Conservation (phyloP, 495 filamentous ascomycete species). For the Acidiella bohemica region DNA sequence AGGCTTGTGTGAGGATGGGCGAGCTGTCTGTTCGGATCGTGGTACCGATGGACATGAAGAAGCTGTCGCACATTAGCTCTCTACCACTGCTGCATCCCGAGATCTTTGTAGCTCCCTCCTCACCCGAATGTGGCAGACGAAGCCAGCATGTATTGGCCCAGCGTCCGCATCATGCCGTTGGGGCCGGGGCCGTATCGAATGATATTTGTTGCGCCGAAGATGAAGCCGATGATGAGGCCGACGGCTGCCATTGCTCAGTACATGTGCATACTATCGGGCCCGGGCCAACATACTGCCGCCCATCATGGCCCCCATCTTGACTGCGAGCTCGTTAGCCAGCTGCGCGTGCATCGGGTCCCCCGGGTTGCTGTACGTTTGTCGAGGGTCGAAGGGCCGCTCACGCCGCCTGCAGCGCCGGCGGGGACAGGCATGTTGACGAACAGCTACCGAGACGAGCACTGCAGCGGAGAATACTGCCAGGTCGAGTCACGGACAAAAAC, state of each 20-base stretch:
- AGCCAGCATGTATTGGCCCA: slow-evolving; percentile 96
- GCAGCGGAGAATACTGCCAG: no score
- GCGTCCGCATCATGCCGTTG: slow-evolving; percentile 80
- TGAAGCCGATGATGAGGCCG: slow-evolving; percentile 91
- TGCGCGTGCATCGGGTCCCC: background rate
- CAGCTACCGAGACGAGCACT: background rate
- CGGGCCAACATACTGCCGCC: slow-evolving; percentile 63
- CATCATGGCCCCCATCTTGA: slow-evolving; percentile 98
- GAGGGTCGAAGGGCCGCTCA: slow-evolving; percentile 61
- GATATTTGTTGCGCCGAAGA: slow-evolving; percentile 88
- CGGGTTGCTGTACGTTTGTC: slow-evolving; percentile 65
- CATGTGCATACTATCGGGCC: background rate
- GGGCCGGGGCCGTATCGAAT: slow-evolving; percentile 86
- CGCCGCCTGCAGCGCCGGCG: slow-evolving; percentile 33
- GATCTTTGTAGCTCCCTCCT: slow-evolving; percentile 17
- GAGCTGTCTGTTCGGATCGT: slow-evolving; percentile 81
- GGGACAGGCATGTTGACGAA: slow-evolving; percentile 51
- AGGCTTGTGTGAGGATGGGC: slow-evolving; percentile 47
- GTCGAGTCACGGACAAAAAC: no score
- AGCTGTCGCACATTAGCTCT: slow-evolving; percentile 38
- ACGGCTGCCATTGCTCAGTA: slow-evolving; percentile 47
- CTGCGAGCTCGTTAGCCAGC: slow-evolving; percentile 36
- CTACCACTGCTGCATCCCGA: background rate
- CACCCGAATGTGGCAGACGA: slow-evolving; percentile 96
- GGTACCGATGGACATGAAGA: slow-evolving; percentile 98